Evolutionary conservation across 73 alveolate species (phyloP), one percentile per base, ranked within the genome.

Genomic region (Tetrahymena malaccensis): DNA sequence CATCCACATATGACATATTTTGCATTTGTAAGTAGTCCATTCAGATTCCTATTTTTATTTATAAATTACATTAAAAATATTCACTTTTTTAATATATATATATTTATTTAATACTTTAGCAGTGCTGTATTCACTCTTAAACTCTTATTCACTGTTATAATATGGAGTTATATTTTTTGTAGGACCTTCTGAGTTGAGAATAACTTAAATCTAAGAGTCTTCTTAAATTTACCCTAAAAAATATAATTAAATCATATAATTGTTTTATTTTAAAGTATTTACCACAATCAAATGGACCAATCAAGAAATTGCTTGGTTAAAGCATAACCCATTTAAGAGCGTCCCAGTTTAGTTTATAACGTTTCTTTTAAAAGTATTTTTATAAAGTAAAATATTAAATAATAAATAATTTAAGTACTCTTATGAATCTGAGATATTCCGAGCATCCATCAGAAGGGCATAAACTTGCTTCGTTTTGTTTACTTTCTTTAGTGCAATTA

Each of bases 391-490:
- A 40, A 40, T 40, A 31, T 70, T n/a, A 9, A 70, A 25, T 3
- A 70, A 7, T n/a, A 27, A 70, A 22, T 19, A 50, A 70, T 0
- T 70, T 70, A 7, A 27, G 0, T 57, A 96, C 97, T 95, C 96
- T 98, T 85, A 97, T 85, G 89, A 55, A 97, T 38, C 94, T 57
- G 12, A 98, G 85, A 95, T 96, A 98, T 34, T 98, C 98, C 3
- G 97, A 95, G 85, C 99, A 98, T 34, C 99, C 99, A 35, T 98
- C 97, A 33, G 99, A 97, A 25, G 98, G 98, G 95, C 99, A 98
- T 44, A 97, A 96, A 31, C 98, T 99, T 35, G 98, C 97, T 95
- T 96, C 97, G 89, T 96, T 96, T 58, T 96, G 95, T 70, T 96
- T 94, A 22, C 96, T 95, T 50, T 96, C 98, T 57, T 97, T 97